Base-by-base conservation (phyloP, 2,329 filamentous ascomycete species). In the Harringtonia lauricola region DNA sequence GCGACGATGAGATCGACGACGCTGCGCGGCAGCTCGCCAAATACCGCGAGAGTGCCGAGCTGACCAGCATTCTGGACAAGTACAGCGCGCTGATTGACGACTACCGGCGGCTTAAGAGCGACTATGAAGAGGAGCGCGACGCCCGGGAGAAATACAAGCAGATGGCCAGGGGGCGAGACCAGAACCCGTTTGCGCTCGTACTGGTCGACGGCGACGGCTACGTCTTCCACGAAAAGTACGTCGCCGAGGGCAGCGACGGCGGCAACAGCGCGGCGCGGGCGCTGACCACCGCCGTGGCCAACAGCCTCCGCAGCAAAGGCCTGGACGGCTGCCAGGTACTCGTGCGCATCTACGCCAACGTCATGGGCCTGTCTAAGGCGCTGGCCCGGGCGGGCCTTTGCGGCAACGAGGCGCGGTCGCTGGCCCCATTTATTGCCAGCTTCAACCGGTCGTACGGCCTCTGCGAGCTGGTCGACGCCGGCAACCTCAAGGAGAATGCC, bases 191-290 rank as follows among this genome's bases (percentile, higher is more conserved):
- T 50, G 74, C 75, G 1, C 62, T 81, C 2, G 70, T 81, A 8
- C 60, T 82, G 0, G 60, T 82, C 13, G 77, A 82, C 45, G 78
- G 76, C 18, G 76, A 82, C 56, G 74, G 72, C 39, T 80, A 79
- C 44, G 47, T 64, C n/a, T 74, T 78, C 53, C 64, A 70, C 29
- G 71, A 76, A 34, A 57, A 63, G 26, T 61, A 74, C 9, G 54
- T 76, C 40, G 58, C 58, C 36, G 62, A 62, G 7, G 67, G 68
- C 2, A 63, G 66, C 35, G 66, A 74, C 3, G 78, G 77, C 14
- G 78, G 78, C 4, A 65, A 68, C 43, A 64, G 59, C 42, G 76
- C 76, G 17, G 76, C 75, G 2, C 65, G 69, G 4, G 59, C 70
- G 39, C 59, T 81, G 5, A 70, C 70, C 44, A 66, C 72, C 30